Base-by-base conservation (phyloP, 352 stramenopile species). In the Phytopythium boreale region DNA sequence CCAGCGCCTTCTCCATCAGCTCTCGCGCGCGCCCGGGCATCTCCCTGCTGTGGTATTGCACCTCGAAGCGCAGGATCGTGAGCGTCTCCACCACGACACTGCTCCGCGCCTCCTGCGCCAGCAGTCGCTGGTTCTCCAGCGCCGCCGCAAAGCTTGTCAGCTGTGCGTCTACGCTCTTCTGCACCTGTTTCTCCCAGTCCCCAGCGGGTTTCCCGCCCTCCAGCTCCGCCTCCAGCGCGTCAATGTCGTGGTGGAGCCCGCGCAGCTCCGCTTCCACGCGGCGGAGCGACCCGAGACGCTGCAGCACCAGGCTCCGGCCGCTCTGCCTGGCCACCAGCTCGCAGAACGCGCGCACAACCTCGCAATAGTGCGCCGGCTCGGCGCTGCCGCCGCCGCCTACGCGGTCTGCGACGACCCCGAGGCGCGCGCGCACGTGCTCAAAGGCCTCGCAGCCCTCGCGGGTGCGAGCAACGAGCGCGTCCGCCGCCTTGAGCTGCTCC, bases 61-160 rank as follows among this genome's bases (percentile, higher is more conserved):
- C 44, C 2, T 61, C 66, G 34, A 59, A 71, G 43, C 62, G 46
- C n/a, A 74, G 63, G 8, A 34, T n/a, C 68, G 69, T 61, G 5
- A 74, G 56, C 20, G 56, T 50, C 17, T 62, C 68, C 31, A 60
- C 22, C 24, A 64, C 61, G 1, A 47, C 43, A 0, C 57, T 49
- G 9, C 56, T 59, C 24, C 37, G 27, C 41, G 61, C 41, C 44
- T 74, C 67, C 19, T 56, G 58, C n/a, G 60, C 49, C 5, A 74
- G 34, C 22, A 62, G 51, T 0, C 67, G 37, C 29, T 52, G 56
- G 36, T 62, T 66, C n/a, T 61, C 50, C 51, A 58, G 29, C 29
- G 51, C 29, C 29, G 29, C 19, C 51, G 19, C 17, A 5, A 43
- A 58, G 22, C 10, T 19, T 7, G 24, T 11, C 51, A 39, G 51